phyloP scores from a whole-genome alignment of 768 basidiomycete genomes.

The Coprinellus aureogranulatus region DNA sequence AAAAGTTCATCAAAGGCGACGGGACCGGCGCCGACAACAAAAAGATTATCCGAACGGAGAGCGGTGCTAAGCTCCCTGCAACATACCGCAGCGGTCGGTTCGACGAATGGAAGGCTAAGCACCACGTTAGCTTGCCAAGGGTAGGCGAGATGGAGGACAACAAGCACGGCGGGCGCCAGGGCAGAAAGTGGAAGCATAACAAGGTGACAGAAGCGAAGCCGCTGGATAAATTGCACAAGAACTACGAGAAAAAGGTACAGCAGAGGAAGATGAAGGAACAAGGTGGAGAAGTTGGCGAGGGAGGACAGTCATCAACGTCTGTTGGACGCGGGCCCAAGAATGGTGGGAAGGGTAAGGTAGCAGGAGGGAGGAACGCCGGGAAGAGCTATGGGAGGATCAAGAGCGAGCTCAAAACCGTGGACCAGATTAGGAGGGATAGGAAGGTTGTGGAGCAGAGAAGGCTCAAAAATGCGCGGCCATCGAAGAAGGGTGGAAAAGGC shows the following conservation, averaged over 20 bases:
- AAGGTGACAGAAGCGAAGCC: constrained; percentile 65
- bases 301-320: neutral
- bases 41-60: constrained; percentile 91
- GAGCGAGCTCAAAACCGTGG: constrained; percentile 80
- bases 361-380: constrained; percentile 51
- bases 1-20: constrained; percentile 85
- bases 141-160: constrained; percentile 79
- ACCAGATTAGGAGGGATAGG: constrained; percentile 82
- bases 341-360: constrained; percentile 29
- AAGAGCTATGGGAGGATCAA: constrained; percentile 67
- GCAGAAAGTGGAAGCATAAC: constrained; percentile 73
- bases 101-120: constrained; percentile 91
- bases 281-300: constrained; percentile 22
- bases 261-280: constrained; percentile 58
- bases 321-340: constrained; percentile 1
- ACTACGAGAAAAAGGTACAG: constrained; percentile 73
- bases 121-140: constrained; percentile 66
- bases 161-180: constrained; percentile 25
- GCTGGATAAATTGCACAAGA: constrained; percentile 66
- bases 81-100: constrained; percentile 91
- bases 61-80: constrained; percentile 85
- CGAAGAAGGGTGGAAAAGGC: constrained; percentile 45
- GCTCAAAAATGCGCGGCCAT: constrained; percentile 80
- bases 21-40: constrained; percentile 88
- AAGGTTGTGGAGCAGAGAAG: constrained; percentile 61